Conservation (phyloP, 1,284 basidiomycete species). For the Ustilago crameri region DNA sequence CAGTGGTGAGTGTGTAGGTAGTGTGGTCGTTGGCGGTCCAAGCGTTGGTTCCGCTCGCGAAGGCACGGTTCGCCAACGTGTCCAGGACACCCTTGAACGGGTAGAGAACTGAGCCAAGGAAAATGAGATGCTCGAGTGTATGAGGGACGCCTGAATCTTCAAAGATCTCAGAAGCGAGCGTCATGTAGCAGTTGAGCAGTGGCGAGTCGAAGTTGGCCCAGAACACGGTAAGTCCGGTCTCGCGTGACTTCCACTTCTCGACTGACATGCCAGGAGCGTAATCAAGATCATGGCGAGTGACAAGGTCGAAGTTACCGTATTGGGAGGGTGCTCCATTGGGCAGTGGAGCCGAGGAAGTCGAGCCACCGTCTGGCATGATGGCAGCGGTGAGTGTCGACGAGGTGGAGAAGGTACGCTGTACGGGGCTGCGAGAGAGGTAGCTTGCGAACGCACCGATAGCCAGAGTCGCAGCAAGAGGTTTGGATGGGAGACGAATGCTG, state of each 20-base stretch:
- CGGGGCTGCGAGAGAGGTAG: conserved; percentile 7
- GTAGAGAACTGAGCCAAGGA: conserved; percentile 69
- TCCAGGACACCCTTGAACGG: conserved; percentile 98
- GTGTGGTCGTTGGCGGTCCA: conserved; percentile 73
- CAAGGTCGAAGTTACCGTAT: conserved; percentile 80
- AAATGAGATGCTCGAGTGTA: conserved; percentile 66
- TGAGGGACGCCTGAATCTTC: conserved; percentile 71
- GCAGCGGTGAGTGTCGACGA: conserved; percentile 3
- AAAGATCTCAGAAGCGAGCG: conserved; percentile 85
- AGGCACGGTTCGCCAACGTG: conserved; percentile 94
- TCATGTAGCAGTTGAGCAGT: conserved; percentile 91
- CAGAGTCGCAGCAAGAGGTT: conserved; percentile 12
- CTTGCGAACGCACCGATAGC: conserved; percentile 15
- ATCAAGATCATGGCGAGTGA: conserved; percentile 78
- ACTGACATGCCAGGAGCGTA: conserved; percentile 78
- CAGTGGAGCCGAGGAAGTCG: conserved; percentile 4
- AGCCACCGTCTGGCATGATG: conserved; percentile 34
- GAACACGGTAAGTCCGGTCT: conserved; percentile 77
- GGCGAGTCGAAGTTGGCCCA: conserved; percentile 75
- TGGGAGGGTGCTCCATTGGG: conserved; percentile 19
- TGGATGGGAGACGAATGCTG: conserved; percentile 11
- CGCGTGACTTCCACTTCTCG: conserved; percentile 84
- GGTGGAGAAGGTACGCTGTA: conserved; percentile 18
- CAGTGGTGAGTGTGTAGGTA: conserved; percentile 96
- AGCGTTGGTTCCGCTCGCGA: conserved; percentile 82